These are phyloP conservation scores for Colletotrichum chlorophyti DNA, from an alignment of 2,329 filamentous ascomycete species.

Conservation along the genomic window DNA sequence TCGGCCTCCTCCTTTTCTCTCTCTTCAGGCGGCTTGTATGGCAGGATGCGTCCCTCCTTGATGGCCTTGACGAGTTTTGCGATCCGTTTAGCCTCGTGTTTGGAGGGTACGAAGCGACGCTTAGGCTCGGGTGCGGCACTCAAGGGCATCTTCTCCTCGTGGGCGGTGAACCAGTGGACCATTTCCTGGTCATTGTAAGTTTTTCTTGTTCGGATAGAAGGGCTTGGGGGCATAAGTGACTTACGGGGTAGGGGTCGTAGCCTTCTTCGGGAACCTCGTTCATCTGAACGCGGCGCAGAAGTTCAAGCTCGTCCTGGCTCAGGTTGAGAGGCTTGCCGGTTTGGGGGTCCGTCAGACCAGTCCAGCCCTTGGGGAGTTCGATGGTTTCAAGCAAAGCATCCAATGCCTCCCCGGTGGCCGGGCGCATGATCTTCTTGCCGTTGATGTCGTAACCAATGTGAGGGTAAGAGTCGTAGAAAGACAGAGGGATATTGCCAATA, in stretches of 20 bases:
- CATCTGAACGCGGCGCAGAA: conserved; percentile 86
- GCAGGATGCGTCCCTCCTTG: conserved; percentile 89
- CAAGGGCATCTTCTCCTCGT: conserved; percentile 91
- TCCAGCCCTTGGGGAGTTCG: conserved; percentile 96
- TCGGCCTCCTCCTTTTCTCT: conserved; percentile 74
- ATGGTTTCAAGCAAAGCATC: conserved; percentile 96
- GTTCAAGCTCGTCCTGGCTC: conserved; percentile 85
- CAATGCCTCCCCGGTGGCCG: conserved; percentile 89
- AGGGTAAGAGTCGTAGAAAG: conserved; percentile 96
- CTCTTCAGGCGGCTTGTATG: conserved; percentile 79
- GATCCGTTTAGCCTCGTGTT: conserved; percentile 93
- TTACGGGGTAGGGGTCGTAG: conserved; percentile 88
- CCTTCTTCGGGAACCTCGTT: conserved; percentile 87
- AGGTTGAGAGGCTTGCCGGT: conserved; percentile 93
- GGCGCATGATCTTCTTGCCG: conserved; percentile 96
- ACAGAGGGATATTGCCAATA: conserved; percentile 91
- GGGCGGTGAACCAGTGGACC: conserved; percentile 91
- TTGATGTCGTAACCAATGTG: conserved; percentile 99
- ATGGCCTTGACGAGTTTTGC: conserved; percentile 98
- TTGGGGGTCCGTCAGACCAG: conserved; percentile 89
- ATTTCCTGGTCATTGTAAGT: conserved; percentile 64
- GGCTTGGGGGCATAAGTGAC: conserved; percentile 33
- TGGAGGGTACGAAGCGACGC: conserved; percentile 92
- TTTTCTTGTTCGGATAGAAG: conserved; percentile 16
- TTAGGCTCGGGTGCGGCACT: conserved; percentile 96